Evolutionary conservation across 1,284 basidiomycete genomes (phyloP), one percentile per base, ranked within the genome.

Genomic region (Ceraceosorus guamensis): DNA sequence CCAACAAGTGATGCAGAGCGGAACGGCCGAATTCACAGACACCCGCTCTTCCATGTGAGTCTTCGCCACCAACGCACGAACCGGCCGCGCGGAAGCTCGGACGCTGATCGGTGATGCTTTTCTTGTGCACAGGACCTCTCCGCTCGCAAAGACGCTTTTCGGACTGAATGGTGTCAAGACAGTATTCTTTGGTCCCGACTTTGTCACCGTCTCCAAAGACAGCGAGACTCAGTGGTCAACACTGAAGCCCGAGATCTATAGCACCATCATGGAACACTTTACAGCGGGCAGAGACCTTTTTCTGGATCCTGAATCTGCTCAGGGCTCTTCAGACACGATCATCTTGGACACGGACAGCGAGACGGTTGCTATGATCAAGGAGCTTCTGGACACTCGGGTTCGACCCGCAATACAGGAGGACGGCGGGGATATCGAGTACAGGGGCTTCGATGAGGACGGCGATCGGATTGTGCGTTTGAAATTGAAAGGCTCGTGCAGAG

Each of bases 361-460:
- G 76, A 88, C 90, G 0, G 90, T 98, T 3, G 95, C 90, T 11
- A 98, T 98, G 93, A 92, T 98, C 73, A 98, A 98, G 78, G 93
- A 98, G 78, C 77, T 98, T 50, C 80, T 98, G 56, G 93, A 97
- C 76, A 97, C 93, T 0, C 81, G 93, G 5, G 91, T 98, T 13
- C 80, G 95, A 52, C 93, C 95, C 1, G 89, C 92, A 1, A 97
- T 98, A 66, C 91, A 92, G 87, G 90, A 92, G 75, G 90, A 92
- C 60, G 89, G 90, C 0, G 89, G 89, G 2, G 88, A 91, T 70
- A 87, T 91, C 50, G 88, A 91, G 77, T 91, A 86, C 72, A 80
- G 86, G 46, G 87, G 88, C 86, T 74, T 82, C 79, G 83, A 63
- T n/a, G 71, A 75, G 46, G 82, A 83, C 63, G 79, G 78, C 18